A percentile compares a stretch with the other conserved stretches of the same genome.
These are phyloP conservation scores for Elongisporangium prolatum DNA, from an alignment of 352 stramenopile genomes.

Conservation along the genomic window DNA sequence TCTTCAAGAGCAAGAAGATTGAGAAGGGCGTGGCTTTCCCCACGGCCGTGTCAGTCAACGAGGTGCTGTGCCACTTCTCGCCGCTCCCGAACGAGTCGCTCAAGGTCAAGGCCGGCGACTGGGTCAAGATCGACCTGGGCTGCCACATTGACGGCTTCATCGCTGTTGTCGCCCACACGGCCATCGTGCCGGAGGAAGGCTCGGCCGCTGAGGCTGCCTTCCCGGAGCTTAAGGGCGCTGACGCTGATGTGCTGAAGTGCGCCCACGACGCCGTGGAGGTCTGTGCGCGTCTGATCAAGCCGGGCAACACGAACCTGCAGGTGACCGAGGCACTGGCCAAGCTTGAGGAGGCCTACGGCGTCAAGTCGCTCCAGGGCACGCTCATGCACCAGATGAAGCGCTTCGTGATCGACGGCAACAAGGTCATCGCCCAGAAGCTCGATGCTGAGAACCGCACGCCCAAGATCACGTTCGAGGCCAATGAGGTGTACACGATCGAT, in stretches of 20 bases:
- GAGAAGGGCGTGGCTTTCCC: conserved; percentile 99
- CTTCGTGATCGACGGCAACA: conserved; percentile 98
- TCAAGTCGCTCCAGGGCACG: conserved; percentile 96
- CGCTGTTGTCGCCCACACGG: conserved; percentile 97
- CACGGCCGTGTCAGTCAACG: conserved; percentile 98
- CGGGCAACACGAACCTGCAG: conserved; percentile 95
- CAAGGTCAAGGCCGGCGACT: conserved; percentile 73
- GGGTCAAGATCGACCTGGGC: conserved; percentile 95
- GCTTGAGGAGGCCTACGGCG: conserved; percentile 94
- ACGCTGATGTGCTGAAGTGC: conserved; percentile 95
- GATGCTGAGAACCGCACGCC: conserved; percentile 86
- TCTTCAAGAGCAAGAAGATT: conserved; percentile 97
- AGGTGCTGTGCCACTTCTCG: conserved; percentile 98
- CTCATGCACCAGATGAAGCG: conserved; percentile 99
- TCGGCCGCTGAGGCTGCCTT: conserved; percentile 48
- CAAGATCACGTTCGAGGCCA: conserved; percentile 93
- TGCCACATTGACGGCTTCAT: conserved; percentile 99
- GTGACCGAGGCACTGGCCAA: conserved; percentile 94
- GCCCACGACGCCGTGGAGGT: conserved; percentile 97
- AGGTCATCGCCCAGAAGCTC: conserved; percentile 92
- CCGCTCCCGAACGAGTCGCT: conserved; percentile 90
- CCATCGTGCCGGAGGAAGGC: conserved; percentile 88
- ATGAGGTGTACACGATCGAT: conserved; percentile 99
- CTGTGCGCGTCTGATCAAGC: conserved; percentile 95
- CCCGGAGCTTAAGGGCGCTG: conserved; percentile 54